These are phyloP conservation scores for Heritiera fomes DNA, from an alignment of 345 rosid species.

Conservation along the genomic window DNA sequence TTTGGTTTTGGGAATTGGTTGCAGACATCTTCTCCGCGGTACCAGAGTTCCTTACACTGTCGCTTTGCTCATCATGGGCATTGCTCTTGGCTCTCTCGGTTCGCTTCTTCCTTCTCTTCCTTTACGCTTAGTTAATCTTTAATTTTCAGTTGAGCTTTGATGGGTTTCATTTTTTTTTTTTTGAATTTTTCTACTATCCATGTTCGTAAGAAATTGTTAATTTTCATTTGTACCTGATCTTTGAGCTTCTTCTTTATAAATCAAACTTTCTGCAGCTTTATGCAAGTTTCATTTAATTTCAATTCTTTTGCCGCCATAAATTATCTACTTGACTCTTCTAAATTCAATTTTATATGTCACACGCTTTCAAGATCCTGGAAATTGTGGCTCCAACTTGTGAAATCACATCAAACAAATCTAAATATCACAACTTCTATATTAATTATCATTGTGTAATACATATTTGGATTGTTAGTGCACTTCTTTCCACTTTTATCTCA, in stretches of 20 bases:
- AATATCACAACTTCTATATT: too few relatives aligned
- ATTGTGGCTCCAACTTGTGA: too few relatives aligned
- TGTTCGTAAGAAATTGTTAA: too few relatives aligned
- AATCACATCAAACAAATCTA: too few relatives aligned
- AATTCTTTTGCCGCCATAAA: background rate
- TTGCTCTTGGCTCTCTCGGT: constrained; percentile 88
- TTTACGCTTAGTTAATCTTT: background rate
- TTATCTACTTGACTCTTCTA: background rate
- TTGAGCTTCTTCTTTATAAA: background rate
- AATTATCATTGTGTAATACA: too few relatives aligned
- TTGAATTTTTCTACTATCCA: too few relatives aligned
- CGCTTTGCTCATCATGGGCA: constrained; percentile 85
- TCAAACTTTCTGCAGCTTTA: background rate
- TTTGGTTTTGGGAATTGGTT: constrained; percentile 79
- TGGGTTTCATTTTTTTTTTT: background rate
- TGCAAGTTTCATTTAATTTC: background rate
- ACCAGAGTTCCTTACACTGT: constrained; percentile 94
- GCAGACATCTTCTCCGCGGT: constrained; percentile 73
- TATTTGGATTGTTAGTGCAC: too few relatives aligned
- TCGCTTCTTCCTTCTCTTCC: background rate
- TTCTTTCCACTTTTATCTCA: too few relatives aligned
- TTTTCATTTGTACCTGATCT: background rate
- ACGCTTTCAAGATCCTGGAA: too few relatives aligned
- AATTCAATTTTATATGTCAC: too few relatives aligned
- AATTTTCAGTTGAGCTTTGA: background rate